Conservation (phyloP, 2,329 filamentous ascomycete genomes). For the Xylariaceae sp. region DNA sequence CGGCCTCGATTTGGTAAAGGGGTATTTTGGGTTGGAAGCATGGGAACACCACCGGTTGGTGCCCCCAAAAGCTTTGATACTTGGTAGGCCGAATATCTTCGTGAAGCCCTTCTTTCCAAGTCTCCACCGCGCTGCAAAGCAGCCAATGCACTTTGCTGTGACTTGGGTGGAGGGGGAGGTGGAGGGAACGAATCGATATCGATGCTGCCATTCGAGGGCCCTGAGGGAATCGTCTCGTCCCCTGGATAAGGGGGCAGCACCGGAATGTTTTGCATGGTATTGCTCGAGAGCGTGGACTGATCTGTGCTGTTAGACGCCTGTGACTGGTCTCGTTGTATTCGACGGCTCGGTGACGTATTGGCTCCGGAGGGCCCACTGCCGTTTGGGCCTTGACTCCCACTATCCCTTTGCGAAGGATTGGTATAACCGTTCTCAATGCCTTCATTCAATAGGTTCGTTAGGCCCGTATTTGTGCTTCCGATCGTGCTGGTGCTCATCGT, state of each 20-base stretch:
- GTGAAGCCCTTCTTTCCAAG: conserved; percentile 84
- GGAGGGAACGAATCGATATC: conserved; percentile 65
- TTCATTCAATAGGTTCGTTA: conserved; percentile 58
- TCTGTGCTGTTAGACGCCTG: conserved; percentile 50
- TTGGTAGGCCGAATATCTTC: conserved; percentile 93
- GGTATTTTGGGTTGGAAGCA: conserved; percentile 78
- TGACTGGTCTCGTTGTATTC: conserved; percentile 49
- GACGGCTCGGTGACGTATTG: conserved; percentile 44
- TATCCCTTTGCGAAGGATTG: conserved; percentile 33
- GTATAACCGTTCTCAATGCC: conserved; percentile 51
- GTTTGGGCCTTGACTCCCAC: conserved; percentile 17
- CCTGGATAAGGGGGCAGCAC: conserved; percentile 68
- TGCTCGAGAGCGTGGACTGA: conserved; percentile 68
- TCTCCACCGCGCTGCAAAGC: conserved; percentile 89
- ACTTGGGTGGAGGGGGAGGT: conserved; percentile 74
- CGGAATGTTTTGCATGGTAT: conserved; percentile 70
- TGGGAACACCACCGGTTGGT: conserved; percentile 75
- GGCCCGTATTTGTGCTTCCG: conserved; percentile 52
- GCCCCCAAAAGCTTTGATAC: conserved; percentile 89
- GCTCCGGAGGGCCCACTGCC: conserved; percentile 15
- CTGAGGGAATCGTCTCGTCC: conserved; percentile 47
- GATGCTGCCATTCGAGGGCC: conserved; percentile 41
- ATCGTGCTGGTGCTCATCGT: conserved; percentile 57
- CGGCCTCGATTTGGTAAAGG: conserved; percentile 82
- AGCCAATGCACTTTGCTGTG: conserved; percentile 83